phyloP scores from a whole-genome alignment of 192 early-diverging fungal species.

The Umbelopsis ramanniana region DNA sequence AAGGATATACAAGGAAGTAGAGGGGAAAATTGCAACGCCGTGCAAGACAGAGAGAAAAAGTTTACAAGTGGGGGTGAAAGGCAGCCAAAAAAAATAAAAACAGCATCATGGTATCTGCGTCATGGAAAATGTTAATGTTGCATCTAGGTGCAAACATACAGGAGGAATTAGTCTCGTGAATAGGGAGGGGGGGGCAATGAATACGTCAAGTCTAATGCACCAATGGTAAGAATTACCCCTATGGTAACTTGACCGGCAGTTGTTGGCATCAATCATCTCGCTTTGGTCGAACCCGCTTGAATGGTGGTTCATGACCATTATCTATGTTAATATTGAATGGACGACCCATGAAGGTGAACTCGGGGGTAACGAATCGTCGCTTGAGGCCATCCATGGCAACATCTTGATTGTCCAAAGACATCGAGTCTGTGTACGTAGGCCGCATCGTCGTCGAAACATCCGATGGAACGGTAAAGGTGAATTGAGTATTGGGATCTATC shows the following conservation, averaged over 20 bases:
- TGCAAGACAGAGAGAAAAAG: no score
- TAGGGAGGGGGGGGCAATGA: background rate
- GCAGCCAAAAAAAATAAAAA: slow-evolving; percentile 4
- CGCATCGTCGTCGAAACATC: slow-evolving; percentile 2
- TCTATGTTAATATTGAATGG: slow-evolving; percentile 33
- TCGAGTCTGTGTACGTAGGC: slow-evolving; percentile 9
- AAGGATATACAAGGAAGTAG: slow-evolving; percentile 8
- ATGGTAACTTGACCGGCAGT: background rate
- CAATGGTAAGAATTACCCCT: no score
- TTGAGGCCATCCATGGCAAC: slow-evolving; percentile 17
- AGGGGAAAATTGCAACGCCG: background rate
- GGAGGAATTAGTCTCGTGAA: slow-evolving; percentile 16
- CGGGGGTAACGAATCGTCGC: slow-evolving; percentile 25
- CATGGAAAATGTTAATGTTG: slow-evolving; percentile 4
- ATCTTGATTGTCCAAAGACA: slow-evolving; percentile 20
- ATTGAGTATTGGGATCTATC: slow-evolving; percentile 41
- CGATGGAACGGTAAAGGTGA: slow-evolving; percentile 39
- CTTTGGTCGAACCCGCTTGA: slow-evolving; percentile 35
- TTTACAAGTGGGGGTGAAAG: background rate
- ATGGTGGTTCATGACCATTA: slow-evolving; percentile 33
- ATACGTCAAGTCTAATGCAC: background rate
- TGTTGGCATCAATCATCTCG: slow-evolving; percentile 18
- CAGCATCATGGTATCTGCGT: slow-evolving; percentile 3
- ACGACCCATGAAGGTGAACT: slow-evolving; percentile 41
- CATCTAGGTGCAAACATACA: background rate